Evolutionary conservation across 2,329 filamentous ascomycete genomes (phyloP).

Genomic region (Trichoderma simmonsii): DNA sequence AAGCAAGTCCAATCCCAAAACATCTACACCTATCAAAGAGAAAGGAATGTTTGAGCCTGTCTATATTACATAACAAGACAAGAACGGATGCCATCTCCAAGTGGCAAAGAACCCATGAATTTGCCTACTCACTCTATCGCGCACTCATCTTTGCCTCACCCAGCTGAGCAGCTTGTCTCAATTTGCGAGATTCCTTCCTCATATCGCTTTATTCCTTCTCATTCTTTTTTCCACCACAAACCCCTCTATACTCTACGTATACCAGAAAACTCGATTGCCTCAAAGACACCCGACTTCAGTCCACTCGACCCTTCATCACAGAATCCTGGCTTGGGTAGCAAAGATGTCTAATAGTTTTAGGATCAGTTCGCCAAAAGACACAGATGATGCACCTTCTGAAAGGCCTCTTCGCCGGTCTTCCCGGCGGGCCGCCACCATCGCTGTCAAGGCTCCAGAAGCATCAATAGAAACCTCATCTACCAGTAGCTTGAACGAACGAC

Average conservation of each 20-base stretch:
- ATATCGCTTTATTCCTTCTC: not conserved
- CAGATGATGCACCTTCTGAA: not conserved
- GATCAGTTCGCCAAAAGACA: not conserved
- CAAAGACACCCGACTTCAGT: not conserved
- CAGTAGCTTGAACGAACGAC: slow-evolving; percentile 24
- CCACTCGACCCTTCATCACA: too few relatives aligned
- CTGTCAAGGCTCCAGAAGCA: not conserved
- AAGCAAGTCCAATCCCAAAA: not conserved
- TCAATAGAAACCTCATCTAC: slow-evolving; percentile 1
- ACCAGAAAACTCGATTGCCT: not conserved
- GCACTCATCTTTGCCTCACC: not conserved
- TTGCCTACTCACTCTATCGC: not conserved
- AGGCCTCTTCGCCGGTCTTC: slow-evolving; percentile 13
- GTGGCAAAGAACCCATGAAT: not conserved
- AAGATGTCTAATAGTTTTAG: not conserved
- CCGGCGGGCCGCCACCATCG: not conserved
- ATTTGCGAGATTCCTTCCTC: not conserved
- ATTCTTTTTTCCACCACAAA: not conserved
- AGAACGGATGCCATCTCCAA: not conserved
- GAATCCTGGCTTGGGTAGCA: not conserved
- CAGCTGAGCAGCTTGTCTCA: not conserved
- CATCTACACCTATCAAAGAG: not conserved
- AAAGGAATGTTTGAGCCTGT: not conserved
- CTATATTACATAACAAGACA: not conserved
- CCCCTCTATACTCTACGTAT: not conserved